Base-by-base conservation (phyloP, 768 basidiomycete genomes). In the Clitopilus hobsonii region DNA sequence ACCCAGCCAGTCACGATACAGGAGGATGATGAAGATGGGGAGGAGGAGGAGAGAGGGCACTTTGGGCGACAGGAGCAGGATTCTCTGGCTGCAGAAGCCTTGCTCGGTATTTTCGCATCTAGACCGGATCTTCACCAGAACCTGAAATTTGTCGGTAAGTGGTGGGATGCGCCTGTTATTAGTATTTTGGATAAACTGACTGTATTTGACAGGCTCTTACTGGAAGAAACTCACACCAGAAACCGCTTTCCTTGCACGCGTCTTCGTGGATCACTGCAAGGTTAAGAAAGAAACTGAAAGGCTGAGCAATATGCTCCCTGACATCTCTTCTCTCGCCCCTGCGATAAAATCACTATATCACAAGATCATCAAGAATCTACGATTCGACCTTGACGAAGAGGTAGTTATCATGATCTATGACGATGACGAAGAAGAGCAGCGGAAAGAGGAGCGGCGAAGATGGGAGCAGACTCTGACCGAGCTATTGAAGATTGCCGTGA, bases 261-360 rank as follows among this genome's bases (percentile, higher is more conserved):
- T 91, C 8, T 95, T 88, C 65, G 84, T 89, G 3, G 86, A 93
- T 27, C 82, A 91, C 64, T 94, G 91, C 62, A 76, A 79, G 13
- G 72, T 71, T 16, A 82, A 73, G 1, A 77, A 85, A 45, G 81
- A 90, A 51, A 77, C 84, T 6, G 69, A 70, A 2, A 81, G 84
- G 28, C 72, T 95, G 2, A 89, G 92, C 61, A 69, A 76, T 1
- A 74, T 79, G 13, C 77, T 98, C 4, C 96, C 96, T 1, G 92
- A 91, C 24, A 91, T 96, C 20, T 93, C 90, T 1, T 75, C 77
- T 0, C 78, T 95, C 51, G 94, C 94, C 0, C 90, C 85, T 71
- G 72, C 74, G 5, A 85, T 95, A 20, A 84, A 93, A 62, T 68
- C 77, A 6, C 71, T 80, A 0, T 95, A 88, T 70, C 92, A 94